phyloP scores from a whole-genome alignment of 1,284 basidiomycete genomes.

The Ceratobasidium sp. region DNA sequence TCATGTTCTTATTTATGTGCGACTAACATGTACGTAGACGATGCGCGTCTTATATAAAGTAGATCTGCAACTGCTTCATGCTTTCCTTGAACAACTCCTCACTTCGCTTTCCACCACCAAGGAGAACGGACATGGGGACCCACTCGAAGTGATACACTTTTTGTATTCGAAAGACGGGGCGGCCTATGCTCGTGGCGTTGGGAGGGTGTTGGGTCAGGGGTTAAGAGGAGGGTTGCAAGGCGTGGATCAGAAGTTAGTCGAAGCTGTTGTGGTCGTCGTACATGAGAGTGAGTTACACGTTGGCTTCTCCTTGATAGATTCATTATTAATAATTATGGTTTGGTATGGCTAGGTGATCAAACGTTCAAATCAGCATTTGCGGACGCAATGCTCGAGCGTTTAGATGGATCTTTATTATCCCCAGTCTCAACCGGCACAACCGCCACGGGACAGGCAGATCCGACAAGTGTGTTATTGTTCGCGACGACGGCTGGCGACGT shows the following conservation, averaged over 20 bases:
- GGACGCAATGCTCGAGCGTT: background rate
- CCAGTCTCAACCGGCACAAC: background rate
- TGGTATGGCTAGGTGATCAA: constrained; percentile 3
- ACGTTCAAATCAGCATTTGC: constrained; percentile 25
- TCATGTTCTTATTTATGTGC: background rate
- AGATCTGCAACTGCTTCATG: constrained; percentile 29
- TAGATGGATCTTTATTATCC: constrained; percentile 1
- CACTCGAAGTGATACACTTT: constrained; percentile 27
- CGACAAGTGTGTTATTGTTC: constrained; percentile 16
- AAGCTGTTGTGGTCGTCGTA: constrained; percentile 8
- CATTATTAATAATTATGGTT: background rate
- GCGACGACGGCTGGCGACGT: constrained; percentile 26
- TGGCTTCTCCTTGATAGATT: background rate
- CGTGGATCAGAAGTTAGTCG: constrained; percentile 28
- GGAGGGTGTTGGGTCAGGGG: constrained; percentile 2
- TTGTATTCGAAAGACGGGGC: constrained; percentile 21
- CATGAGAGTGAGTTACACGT: constrained; percentile 11
- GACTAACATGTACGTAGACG: background rate
- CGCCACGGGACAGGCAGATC: background rate
- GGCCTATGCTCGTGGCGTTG: background rate
- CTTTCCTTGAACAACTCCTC: constrained; percentile 32
- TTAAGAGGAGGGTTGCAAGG: background rate
- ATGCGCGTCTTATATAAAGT: constrained; percentile 28
- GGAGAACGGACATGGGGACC: background rate
- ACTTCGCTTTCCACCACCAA: background rate